A percentile compares a stretch with the other conserved stretches of the same genome.
phyloP scores from a whole-genome alignment of 305 asterid species.

The Withania somnifera region DNA sequence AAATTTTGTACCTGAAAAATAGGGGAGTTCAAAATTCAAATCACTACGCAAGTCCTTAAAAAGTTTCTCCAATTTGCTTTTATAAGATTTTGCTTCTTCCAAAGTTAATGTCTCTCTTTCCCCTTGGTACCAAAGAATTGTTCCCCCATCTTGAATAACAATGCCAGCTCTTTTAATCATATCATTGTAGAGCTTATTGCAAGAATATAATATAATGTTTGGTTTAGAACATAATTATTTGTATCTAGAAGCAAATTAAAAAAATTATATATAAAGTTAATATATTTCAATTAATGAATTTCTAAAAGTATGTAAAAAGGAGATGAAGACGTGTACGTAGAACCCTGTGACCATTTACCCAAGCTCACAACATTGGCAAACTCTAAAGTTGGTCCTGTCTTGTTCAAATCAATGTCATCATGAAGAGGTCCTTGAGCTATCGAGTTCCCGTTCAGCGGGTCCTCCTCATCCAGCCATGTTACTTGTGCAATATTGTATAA shows the following conservation, averaged over 20 bases:
- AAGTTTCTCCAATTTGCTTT: not conserved
- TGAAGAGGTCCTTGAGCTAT: conserved; percentile 3
- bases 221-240: too few species aligned
- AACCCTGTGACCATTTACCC: not conserved
- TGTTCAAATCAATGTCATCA: not conserved
- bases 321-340: not conserved
- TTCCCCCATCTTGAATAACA: not conserved
- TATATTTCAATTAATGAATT: not conserved
- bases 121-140: conserved; percentile 3
- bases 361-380: not conserved
- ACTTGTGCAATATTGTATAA: not conserved
- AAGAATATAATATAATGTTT: not conserved
- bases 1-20: not conserved
- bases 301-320: not conserved
- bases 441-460: not conserved
- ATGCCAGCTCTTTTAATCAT: not conserved
- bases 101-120: not conserved
- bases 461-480: conserved; percentile 14
- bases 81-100: not conserved
- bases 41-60: not conserved
- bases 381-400: conserved; percentile 1
- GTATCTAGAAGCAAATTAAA: too few species aligned
- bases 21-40: not conserved
- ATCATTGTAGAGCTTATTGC: not conserved
- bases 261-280: not conserved